Conservation (phyloP, 1,139 yeast genomes). For the Yamadazyma triangularis region DNA sequence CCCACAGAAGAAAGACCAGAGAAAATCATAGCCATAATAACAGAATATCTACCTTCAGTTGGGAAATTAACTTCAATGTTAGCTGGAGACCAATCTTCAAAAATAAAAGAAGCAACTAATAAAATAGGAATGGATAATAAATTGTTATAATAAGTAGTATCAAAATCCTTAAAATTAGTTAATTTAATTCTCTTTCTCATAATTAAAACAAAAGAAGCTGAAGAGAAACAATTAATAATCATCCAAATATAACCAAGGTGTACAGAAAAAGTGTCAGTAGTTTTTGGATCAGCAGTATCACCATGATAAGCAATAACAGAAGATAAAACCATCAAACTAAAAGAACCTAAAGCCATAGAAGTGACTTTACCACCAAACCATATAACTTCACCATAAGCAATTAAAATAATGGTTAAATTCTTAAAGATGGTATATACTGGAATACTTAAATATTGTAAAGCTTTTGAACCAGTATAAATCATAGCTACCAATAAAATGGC, state of each 20-base stretch:
- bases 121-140: conserved; percentile 87
- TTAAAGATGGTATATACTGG: conserved; percentile 98
- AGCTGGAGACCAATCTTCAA: conserved; percentile 90
- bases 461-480: conserved; percentile 97
- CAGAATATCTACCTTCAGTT: conserved; percentile 56
- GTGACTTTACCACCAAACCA: conserved; percentile 97
- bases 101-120: conserved; percentile 62
- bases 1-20: conserved; percentile 95
- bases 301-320: conserved; percentile 94
- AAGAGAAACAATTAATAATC: conserved; percentile 88
- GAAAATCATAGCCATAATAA: conserved; percentile 77
- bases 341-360: conserved; percentile 84
- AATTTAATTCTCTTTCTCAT: conserved; percentile 97
- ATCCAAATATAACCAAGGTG: conserved; percentile 95
- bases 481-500: conserved; percentile 82
- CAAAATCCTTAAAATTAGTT: conserved; percentile 95
- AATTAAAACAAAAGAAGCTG: conserved; percentile 88
- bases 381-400: conserved; percentile 96
- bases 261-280: conserved; percentile 41
- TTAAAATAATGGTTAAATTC: conserved; percentile 91
- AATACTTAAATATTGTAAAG: conserved; percentile 82
- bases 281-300: conserved; percentile 48
- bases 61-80: conserved; percentile 81
- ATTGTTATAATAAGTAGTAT: conserved; percentile 98
- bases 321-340: conserved; percentile 85